Evolutionary conservation across 768 basidiomycete genomes (phyloP).

Genomic region (Candolleomyces eurysporus): DNA sequence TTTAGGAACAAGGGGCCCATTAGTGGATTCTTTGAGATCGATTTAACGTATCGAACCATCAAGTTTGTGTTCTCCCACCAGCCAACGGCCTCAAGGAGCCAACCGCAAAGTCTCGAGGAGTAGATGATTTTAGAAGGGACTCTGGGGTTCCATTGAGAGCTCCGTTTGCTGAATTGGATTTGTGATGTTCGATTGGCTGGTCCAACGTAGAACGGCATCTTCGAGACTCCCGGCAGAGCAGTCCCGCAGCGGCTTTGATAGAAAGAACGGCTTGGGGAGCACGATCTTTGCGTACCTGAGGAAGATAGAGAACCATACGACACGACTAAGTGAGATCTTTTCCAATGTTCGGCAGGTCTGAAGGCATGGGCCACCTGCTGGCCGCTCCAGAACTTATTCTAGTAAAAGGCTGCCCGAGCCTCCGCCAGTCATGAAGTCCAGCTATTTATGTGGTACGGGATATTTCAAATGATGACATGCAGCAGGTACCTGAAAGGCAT

Average conservation of each 20-base stretch:
- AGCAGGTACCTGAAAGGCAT: too few species aligned
- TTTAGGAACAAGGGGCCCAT: conserved; percentile 62
- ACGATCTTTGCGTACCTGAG: background rate
- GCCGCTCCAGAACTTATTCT: too few species aligned
- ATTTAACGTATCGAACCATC: background rate
- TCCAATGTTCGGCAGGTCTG: background rate
- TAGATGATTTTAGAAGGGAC: too few species aligned
- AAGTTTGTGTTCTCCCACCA: background rate
- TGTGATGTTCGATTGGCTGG: background rate
- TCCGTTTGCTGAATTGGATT: background rate
- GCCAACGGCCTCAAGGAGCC: background rate
- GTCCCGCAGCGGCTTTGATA: background rate
- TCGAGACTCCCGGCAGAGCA: background rate
- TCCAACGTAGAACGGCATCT: background rate
- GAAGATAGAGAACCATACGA: background rate
- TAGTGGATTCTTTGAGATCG: background rate
- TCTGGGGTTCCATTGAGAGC: background rate
- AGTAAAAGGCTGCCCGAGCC: too few species aligned
- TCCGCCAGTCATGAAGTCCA: too few species aligned
- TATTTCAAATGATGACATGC: too few species aligned
- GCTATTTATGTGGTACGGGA: too few species aligned
- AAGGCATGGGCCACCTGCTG: too few species aligned
- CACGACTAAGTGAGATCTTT: background rate
- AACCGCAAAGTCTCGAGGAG: background rate
- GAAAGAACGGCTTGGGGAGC: background rate